Evolutionary conservation across 148 eudicot species (phyloP), one percentile per base, ranked within the genome.

Genomic region (Suaeda aralocaspica): DNA sequence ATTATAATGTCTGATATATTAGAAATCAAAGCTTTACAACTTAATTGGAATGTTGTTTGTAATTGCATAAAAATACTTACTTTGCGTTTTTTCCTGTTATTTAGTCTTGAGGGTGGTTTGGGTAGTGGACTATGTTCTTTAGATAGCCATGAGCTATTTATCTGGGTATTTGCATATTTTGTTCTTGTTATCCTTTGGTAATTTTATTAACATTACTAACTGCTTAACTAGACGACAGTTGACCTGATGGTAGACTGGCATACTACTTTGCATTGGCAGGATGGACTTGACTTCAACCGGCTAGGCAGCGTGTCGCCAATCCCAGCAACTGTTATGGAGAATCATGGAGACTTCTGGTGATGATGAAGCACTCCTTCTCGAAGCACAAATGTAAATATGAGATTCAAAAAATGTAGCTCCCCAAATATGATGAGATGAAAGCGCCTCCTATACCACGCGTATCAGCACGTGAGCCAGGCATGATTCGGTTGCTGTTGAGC

Each of bases 351-450:
- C 92, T 19, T 82, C 86, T 58, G 96, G 88, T 10, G 99, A 95
- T 64, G 82, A 95, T 9, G 99, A 95, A 84, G 96, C 97, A 51
- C 80, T 91, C 45, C 89, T 95, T 45, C 91, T 91, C 22, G 99
- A 95, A 82, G 99, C 99, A 67, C 77, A 73, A 95, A 90, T 61
- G 89, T 95, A 73, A 95, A 95, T 49, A 91, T 69, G 99, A 95
- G 69, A 81, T 95, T 76, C 99, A 83, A 68, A 91, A 89, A 83
- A 87, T 75, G 30, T n/a, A n/a, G n/a, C 78, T 91, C 34, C 67
- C 90, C 64, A 91, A 89, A 76, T 95, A 78, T 55, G 97, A 95
- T 72, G 94, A 89, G 14, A 73, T 95, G 88, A 84, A 84, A 73
- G 83, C 67, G 70, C 88, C n/a, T n/a, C 92, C 10, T 64, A 82